Evolutionary conservation across 331 rosid species (phyloP).

Genomic region (Quercus tomentella): DNA sequence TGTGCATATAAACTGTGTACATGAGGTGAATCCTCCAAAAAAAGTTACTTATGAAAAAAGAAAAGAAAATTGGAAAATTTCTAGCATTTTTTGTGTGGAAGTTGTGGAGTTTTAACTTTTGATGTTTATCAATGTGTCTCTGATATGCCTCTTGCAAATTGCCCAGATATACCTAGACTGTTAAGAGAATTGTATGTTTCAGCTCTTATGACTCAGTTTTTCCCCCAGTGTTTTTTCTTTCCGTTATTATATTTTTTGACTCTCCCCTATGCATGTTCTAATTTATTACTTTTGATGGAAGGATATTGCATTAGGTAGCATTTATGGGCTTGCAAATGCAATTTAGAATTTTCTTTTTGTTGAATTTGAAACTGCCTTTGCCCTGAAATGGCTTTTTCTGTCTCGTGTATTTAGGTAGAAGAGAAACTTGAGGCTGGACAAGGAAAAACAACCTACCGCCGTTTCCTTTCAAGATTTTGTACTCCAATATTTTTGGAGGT

Average conservation of each 20-base stretch:
- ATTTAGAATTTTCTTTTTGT: background rate
- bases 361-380: conserved; percentile 5
- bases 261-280: background rate
- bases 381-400: conserved; percentile 20
- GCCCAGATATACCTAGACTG: background rate
- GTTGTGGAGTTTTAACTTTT: background rate
- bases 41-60: too few species aligned
- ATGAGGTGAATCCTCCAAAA: too few species aligned
- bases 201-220: background rate
- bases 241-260: background rate
- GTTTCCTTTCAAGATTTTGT: conserved; percentile 88
- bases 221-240: background rate
- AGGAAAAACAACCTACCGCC: conserved; percentile 73
- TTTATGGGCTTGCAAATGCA: background rate
- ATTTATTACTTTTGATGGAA: background rate
- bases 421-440: conserved; percentile 98
- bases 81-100: too few species aligned
- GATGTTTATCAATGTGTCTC: background rate
- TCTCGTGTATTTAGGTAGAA: conserved; percentile 57
- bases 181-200: background rate
- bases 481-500: conserved; percentile 99
- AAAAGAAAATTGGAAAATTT: too few species aligned
- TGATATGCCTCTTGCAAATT: background rate
- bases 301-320: background rate
- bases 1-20: too few species aligned